Percentiles rank a stretch among this genome's conserved stretches.
Evolutionary conservation across 805 yeast genomes (phyloP).

Genomic region (Lipomyces spencermartinsiae): DNA sequence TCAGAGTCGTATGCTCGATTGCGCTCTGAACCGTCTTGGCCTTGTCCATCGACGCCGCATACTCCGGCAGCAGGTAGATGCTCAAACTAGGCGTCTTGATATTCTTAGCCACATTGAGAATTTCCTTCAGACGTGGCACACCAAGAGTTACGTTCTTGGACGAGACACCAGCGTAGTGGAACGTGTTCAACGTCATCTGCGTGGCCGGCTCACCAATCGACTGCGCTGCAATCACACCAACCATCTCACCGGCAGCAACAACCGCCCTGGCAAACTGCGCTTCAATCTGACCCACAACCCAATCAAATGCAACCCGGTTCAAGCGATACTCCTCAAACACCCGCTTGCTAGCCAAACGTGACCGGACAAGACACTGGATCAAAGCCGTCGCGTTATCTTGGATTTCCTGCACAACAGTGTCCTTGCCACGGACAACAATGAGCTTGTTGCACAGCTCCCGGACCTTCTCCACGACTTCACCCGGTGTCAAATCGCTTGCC

Average conservation of each 20-base stretch:
- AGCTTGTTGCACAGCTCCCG: constrained; percentile 69
- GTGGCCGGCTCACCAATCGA: constrained; percentile 99
- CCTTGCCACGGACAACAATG: constrained; percentile 81
- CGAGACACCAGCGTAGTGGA: constrained; percentile 98
- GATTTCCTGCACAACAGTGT: constrained; percentile 76
- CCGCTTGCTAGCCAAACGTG: constrained; percentile 89
- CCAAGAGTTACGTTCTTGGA: constrained; percentile 95
- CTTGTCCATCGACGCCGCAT: constrained; percentile 86
- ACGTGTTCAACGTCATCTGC: constrained; percentile 95
- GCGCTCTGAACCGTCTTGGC: constrained; percentile 97
- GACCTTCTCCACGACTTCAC: constrained; percentile 78
- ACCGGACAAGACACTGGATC: constrained; percentile 90
- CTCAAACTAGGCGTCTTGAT: constrained; percentile 99
- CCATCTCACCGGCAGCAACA: constrained; percentile 98
- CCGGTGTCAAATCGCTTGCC: constrained; percentile 87
- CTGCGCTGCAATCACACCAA: constrained; percentile 96
- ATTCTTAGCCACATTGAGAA: constrained; percentile 96
- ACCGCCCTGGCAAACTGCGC: constrained; percentile 89
- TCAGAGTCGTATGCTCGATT: constrained; percentile 93
- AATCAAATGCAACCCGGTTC: constrained; percentile 84
- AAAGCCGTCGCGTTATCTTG: constrained; percentile 89
- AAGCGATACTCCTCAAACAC: constrained; percentile 89
- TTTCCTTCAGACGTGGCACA: constrained; percentile 97
- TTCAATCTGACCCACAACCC: constrained; percentile 95
- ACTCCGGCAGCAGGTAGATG: constrained; percentile 82